Percentiles rank a stretch among this genome's conserved stretches.
Evolutionary conservation across 345 rosid genomes (phyloP).

Genomic region (Chamaenerion angustifolium): DNA sequence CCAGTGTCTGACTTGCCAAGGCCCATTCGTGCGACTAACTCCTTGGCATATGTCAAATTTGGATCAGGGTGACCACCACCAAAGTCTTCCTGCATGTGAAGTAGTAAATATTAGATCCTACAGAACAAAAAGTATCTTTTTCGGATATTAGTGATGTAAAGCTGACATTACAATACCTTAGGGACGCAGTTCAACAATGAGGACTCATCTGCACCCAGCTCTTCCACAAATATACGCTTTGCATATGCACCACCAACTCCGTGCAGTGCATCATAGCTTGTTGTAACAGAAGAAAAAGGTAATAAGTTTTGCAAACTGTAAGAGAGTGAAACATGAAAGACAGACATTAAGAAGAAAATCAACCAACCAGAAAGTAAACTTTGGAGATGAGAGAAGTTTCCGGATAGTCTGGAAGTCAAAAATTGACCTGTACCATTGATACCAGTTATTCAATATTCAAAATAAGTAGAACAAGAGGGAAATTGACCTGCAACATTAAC

Average conservation of each 20-base stretch:
- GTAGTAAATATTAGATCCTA: neutral
- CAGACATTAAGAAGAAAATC: constrained; percentile 6
- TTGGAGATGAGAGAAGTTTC: constrained; percentile 76
- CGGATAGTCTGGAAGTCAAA: constrained; percentile 76
- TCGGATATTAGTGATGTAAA: neutral
- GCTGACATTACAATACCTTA: constrained; percentile 38
- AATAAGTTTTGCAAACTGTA: constrained; percentile 4
- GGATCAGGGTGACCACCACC: constrained; percentile 99
- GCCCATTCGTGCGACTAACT: constrained; percentile 91
- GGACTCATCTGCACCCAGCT: constrained; percentile 79
- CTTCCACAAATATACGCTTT: constrained; percentile 82
- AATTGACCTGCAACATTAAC: too few relatives aligned
- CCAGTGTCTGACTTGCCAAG: constrained; percentile 57
- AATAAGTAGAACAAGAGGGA: neutral
- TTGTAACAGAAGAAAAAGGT: constrained; percentile 9
- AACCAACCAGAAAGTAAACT: constrained; percentile 75
- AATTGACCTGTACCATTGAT: constrained; percentile 51
- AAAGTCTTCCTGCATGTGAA: constrained; percentile 73
- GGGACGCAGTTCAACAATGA: constrained; percentile 84
- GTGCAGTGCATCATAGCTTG: constrained; percentile 85
- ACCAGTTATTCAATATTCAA: neutral
- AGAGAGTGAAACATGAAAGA: neutral
- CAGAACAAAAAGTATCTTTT: neutral
- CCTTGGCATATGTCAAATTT: constrained; percentile 95
- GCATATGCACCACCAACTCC: constrained; percentile 99